Conservation (phyloP, 139 green algal species). For the Haematococcus lacustris region DNA sequence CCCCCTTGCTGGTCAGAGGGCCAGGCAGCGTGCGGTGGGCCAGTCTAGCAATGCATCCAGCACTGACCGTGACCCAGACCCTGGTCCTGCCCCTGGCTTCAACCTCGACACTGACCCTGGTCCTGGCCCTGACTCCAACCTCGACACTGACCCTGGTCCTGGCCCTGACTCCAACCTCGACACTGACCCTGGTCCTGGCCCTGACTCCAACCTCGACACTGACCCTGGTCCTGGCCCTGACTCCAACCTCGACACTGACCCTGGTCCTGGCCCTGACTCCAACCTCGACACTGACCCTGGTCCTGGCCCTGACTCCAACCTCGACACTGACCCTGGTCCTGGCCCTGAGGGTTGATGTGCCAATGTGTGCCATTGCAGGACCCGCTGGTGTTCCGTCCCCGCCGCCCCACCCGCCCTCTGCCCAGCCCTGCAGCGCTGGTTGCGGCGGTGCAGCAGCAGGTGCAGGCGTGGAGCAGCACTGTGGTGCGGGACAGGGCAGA, state of each 20-base stretch:
- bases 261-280: too few relatives aligned
- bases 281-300: too few relatives aligned
- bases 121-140: background rate
- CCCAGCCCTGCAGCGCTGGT: conserved; percentile 16
- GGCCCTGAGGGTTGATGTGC: background rate
- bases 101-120: background rate
- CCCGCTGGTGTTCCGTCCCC: background rate
- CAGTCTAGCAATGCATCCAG: background rate
- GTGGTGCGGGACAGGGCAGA: background rate
- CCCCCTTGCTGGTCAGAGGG: background rate
- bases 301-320: background rate
- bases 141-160: too few relatives aligned
- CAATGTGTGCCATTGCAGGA: background rate
- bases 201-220: too few relatives aligned
- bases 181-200: too few relatives aligned
- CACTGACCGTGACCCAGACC: background rate
- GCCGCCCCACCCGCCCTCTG: conserved; percentile 15
- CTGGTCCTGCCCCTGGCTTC: background rate
- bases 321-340: background rate
- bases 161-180: too few relatives aligned
- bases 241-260: background rate
- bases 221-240: background rate
- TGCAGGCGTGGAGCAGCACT: background rate
- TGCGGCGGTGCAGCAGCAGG: conserved; percentile 19
- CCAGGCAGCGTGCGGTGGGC: background rate